A percentile compares a stretch with the other conserved stretches of the same genome.
phyloP scores from a whole-genome alignment of 306 rosid species.

The Malus fusca region DNA sequence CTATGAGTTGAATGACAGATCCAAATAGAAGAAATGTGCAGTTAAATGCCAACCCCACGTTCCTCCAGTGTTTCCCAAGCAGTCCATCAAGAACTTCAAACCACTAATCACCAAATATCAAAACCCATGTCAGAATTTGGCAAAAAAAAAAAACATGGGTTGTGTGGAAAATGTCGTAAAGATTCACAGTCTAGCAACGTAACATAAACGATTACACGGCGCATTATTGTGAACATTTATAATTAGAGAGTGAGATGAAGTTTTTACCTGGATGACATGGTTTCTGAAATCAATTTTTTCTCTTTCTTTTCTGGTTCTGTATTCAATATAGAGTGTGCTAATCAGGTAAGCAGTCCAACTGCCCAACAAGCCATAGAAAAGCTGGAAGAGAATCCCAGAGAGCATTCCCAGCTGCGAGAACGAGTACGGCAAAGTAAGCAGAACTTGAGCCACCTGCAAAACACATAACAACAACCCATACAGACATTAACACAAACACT shows the following conservation, averaged over 20 bases:
- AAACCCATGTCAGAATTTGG: conserved; percentile 24
- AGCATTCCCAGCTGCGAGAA: conserved; percentile 95
- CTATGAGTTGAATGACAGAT: conserved; percentile 95
- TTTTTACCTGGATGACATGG: conserved; percentile 83
- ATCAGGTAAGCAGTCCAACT: conserved; percentile 99
- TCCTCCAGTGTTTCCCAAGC: conserved; percentile 96
- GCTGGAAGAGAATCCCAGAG: conserved; percentile 85
- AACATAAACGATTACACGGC: neutral
- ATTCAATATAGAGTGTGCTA: conserved; percentile 82
- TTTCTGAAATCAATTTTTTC: conserved; percentile 88
- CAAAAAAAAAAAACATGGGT: neutral
- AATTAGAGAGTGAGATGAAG: neutral
- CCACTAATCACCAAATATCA: conserved; percentile 39
- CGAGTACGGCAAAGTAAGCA: conserved; percentile 91
- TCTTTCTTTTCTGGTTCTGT: conserved; percentile 93
- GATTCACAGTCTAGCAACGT: neutral
- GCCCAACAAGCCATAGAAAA: conserved; percentile 79
- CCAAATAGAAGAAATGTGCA: conserved; percentile 99
- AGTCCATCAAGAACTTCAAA: conserved; percentile 98
- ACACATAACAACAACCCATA: neutral
- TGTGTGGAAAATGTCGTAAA: neutral
- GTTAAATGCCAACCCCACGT: conserved; percentile 94
- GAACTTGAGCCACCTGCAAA: conserved; percentile 92
- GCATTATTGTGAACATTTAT: neutral
- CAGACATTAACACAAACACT: neutral